Evolutionary conservation across 768 basidiomycete genomes (phyloP), one percentile per base, ranked within the genome.

Genomic region (Coprinopsis sp.): DNA sequence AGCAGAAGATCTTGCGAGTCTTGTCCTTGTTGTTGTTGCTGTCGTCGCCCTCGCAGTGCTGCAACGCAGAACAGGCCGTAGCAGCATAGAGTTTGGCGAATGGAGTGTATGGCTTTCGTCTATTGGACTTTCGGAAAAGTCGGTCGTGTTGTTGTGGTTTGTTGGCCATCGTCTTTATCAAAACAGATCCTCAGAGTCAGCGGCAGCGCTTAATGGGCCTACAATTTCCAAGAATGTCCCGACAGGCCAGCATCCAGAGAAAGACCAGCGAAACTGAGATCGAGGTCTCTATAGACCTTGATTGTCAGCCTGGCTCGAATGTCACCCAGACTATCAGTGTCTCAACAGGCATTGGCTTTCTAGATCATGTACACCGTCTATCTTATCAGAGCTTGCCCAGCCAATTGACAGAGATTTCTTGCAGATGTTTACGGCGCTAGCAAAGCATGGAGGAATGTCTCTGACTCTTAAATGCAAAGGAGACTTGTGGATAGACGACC

Each of bases 401-500:
- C 46, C 50, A 53, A 21, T 27, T 39, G 29, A n/a, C n/a, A n/a
- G n/a, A n/a, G n/a, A n/a, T 6, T 49, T 39, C 31, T 21, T 30
- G 7, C 49, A 99, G 95, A 99, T 99, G 96, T 93, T 92, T 63
- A 84, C 91, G 53, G 95, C 96, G 2, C 79, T 99, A 3, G 95
- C 96, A 28, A 98, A 98, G 64, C 96, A 99, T 68, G 80, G 91
- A 16, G 92, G 92, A 48, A 88, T 96, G 82, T 93, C 91, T 0
- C 71, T 99, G 51, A 81, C 77, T 16, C 77, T 99, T 70, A 85
- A 87, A 56, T 97, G 93, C 66, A 82, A 88, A 60, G 96, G 96
- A 31, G 96, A 99, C 64, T 75, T 98, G 6, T 90, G 86, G 80
- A 96, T 98, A 50, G 96, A 99, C 67, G 96, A 99, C 68, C 96